Conservation (phyloP, 495 filamentous ascomycete genomes). For the Aspergillus sclerotioniger region DNA sequence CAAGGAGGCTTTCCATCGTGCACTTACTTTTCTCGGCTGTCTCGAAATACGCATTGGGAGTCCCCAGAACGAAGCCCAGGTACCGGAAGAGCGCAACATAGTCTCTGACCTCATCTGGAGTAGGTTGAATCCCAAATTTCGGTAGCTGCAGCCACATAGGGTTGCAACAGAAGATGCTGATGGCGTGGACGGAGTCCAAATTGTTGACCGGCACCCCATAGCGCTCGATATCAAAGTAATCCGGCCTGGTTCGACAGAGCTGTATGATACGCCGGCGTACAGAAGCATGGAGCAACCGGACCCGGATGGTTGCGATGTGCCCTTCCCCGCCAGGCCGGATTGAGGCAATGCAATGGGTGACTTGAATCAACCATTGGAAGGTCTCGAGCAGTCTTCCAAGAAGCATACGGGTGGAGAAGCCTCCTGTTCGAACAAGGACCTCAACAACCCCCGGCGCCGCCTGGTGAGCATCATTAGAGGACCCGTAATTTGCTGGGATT, state of each 20-base stretch:
- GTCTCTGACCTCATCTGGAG: constrained; percentile 55
- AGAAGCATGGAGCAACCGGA: constrained; percentile 68
- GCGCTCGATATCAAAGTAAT: constrained; percentile 58
- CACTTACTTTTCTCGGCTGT: constrained; percentile 52
- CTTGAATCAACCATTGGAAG: constrained; percentile 62
- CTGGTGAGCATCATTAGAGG: constrained; percentile 32
- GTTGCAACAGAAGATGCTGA: constrained; percentile 60
- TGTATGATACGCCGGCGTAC: constrained; percentile 64
- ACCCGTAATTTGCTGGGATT: neutral
- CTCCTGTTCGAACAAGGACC: constrained; percentile 64
- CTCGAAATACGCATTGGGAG: constrained; percentile 54
- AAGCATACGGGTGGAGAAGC: constrained; percentile 60
- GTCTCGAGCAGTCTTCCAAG: constrained; percentile 57
- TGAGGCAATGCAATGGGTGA: constrained; percentile 57
- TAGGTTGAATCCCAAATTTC: constrained; percentile 62
- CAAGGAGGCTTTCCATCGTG: constrained; percentile 59
- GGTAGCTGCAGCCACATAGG: constrained; percentile 67
- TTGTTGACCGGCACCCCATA: constrained; percentile 69
- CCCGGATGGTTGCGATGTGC: constrained; percentile 61
- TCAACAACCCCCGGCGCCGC: constrained; percentile 56
- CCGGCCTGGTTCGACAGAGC: constrained; percentile 45
- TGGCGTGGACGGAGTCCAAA: constrained; percentile 65
- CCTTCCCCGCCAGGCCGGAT: constrained; percentile 66
- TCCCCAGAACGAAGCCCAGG: constrained; percentile 63
- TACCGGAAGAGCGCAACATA: constrained; percentile 73